These are phyloP conservation scores for Articulospora tetracladia DNA, from an alignment of 495 filamentous ascomycete genomes.

Conservation along the genomic window DNA sequence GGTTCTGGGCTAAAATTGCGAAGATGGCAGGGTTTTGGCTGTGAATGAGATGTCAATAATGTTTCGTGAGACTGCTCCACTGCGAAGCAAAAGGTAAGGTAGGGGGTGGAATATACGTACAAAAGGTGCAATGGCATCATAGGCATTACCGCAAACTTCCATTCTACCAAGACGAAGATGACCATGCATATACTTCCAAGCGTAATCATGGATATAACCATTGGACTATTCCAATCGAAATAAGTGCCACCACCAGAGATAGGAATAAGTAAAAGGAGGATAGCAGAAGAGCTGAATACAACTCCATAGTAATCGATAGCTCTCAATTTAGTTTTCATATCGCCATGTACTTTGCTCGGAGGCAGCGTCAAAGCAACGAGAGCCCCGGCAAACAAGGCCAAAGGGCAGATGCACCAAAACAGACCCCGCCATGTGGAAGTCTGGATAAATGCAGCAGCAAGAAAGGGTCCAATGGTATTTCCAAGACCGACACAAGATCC, in stretches of 20 bases:
- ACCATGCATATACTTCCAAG: conserved; percentile 44
- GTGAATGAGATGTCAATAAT: background rate
- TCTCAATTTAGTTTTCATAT: conserved; percentile 37
- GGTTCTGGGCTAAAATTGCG: conserved; percentile 54
- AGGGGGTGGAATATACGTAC: conserved; percentile 2
- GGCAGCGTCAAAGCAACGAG: conserved; percentile 35
- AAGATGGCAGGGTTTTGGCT: conserved; percentile 42
- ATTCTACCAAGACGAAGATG: conserved; percentile 52
- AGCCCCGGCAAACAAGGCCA: conserved; percentile 23
- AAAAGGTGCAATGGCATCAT: conserved; percentile 55
- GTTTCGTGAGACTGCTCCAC: no score
- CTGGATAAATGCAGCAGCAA: conserved; percentile 33
- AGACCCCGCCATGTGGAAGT: conserved; percentile 27
- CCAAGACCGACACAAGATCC: conserved; percentile 37
- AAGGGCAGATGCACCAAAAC: conserved; percentile 24
- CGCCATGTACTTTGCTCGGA: conserved; percentile 28
- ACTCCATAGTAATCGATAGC: conserved; percentile 56
- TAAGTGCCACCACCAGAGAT: conserved; percentile 60
- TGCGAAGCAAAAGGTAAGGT: no score
- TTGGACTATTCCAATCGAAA: conserved; percentile 55
- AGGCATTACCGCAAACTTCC: conserved; percentile 52
- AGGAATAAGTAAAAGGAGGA: conserved; percentile 57
- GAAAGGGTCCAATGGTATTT: conserved; percentile 36
- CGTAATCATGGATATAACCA: conserved; percentile 59
- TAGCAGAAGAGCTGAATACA: conserved; percentile 43